Evolutionary conservation across 495 filamentous ascomycete species (phyloP), one percentile per base, ranked within the genome.

Genomic region (Mytilinidion resinicola): DNA sequence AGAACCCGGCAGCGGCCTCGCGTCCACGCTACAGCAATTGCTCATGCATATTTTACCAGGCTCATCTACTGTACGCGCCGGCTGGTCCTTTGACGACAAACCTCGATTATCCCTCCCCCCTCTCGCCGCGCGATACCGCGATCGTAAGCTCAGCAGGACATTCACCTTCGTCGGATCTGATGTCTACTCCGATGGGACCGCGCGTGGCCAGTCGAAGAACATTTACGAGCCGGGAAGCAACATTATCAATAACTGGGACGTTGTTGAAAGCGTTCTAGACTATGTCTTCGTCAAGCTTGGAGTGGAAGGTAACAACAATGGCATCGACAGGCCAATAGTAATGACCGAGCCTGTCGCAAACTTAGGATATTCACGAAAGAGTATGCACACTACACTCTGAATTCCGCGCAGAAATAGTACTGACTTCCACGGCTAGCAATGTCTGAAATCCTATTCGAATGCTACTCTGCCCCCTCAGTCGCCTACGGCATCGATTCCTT

Each of bases 341-440:
- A 95, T 98, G 90, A 97, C 93, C 0, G 93, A 98, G 70, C 86
- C 95, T 0, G 84, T 96, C 57, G 93, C 91, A 9, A 96, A 96
- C 69, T 72, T 93, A 53, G 80, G 78, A 20, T 97, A 98, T 70
- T 84, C 90, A 36, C 74, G 90, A 60, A 90, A 87, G 74, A 89
- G 91, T 95, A 72, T 59, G 85, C 20, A 49, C 17, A 49, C 33
- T 30, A 10, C 8, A 5, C 7, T 12, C 17, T 30, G 17, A 19
- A 49, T 19, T 19, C 17, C 25, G 15, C 21, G 14, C 2, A 30
- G 25, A 30, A 17, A 11, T 25, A 49, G 25, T 25, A 10, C 21
- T 25, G 20, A 17, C 33, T 25, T 49, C 14, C 1, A 33, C 44
- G 34, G 35, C 37, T 62, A 96, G 90, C 89, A 62, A 96, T 97